Percentiles rank a stretch among this genome's conserved stretches.
These are phyloP conservation scores for Colletotrichum horii DNA, from an alignment of 2,329 filamentous ascomycete species.

Conservation along the genomic window DNA sequence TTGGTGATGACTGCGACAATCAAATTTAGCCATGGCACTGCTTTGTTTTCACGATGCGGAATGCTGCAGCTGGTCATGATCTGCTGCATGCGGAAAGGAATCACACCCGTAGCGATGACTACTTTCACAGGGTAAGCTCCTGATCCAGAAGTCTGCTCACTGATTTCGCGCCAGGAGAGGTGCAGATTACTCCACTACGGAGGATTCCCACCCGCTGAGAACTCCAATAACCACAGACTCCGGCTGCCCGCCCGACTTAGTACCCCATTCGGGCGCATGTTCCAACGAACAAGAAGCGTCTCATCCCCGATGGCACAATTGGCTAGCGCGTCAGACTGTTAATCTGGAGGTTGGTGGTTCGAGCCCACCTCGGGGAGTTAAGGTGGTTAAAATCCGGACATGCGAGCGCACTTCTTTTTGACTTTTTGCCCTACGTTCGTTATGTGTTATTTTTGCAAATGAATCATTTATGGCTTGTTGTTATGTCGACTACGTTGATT, in stretches of 20 bases:
- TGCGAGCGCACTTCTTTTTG: not conserved
- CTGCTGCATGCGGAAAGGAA: not conserved
- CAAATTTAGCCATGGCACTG: not conserved
- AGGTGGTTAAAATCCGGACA: not conserved
- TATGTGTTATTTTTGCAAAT: not conserved
- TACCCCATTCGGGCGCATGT: fast-evolving
- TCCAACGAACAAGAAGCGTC: not conserved
- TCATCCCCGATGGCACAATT: slow-evolving; percentile 23
- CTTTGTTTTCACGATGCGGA: not conserved
- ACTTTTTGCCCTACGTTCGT: too few species aligned
- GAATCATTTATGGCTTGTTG: not conserved
- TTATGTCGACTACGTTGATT: fast-evolving
- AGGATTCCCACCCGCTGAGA: not conserved
- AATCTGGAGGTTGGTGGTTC: slow-evolving; percentile 24
- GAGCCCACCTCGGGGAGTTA: slow-evolving; percentile 17
- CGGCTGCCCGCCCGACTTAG: not conserved
- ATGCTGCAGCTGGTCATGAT: not conserved
- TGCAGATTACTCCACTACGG: fast-evolving
- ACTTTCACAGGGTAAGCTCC: not conserved
- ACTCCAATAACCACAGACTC: not conserved
- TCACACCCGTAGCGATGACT: not conserved
- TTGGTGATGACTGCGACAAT: not conserved
- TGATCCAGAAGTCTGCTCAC: fast-evolving
- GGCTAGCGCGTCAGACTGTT: slow-evolving; percentile 23
- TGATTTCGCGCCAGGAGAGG: fast-evolving